A percentile compares a stretch with the other conserved stretches of the same genome.
Evolutionary conservation across 2,329 filamentous ascomycete species (phyloP).

Genomic region (Coniosporium tulheliwenetii): DNA sequence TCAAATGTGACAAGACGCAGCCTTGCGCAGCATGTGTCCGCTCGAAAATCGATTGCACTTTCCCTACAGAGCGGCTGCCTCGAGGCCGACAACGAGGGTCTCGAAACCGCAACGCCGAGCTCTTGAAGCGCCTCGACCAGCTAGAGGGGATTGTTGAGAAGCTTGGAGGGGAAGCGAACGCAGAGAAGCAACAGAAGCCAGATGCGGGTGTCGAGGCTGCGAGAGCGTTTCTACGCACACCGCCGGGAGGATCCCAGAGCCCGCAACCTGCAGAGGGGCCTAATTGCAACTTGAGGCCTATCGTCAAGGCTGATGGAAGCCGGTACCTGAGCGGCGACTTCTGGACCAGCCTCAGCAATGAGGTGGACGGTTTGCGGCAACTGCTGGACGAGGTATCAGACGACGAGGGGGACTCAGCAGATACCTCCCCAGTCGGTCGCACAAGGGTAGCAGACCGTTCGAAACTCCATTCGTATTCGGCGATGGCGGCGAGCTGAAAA

Average conservation of each 20-base stretch:
- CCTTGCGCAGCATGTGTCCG: not conserved
- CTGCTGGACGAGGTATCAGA: conserved; percentile 12
- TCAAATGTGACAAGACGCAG: not conserved
- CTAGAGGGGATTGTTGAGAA: not conserved
- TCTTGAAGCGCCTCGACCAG: not conserved
- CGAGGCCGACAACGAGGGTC: not conserved
- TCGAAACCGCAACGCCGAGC: not conserved
- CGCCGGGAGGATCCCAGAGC: not conserved
- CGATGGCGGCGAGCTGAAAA: conserved; percentile 8
- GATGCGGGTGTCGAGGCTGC: not conserved
- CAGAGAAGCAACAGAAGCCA: not conserved
- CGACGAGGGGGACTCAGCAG: conserved; percentile 7
- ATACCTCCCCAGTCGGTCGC: conserved; percentile 1
- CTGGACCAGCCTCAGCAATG: conserved; percentile 14
- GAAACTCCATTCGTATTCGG: conserved; percentile 15
- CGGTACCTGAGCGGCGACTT: conserved; percentile 15
- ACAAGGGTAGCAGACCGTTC: conserved; percentile 12
- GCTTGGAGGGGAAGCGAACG: not conserved
- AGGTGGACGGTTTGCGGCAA: conserved; percentile 15
- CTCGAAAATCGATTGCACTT: not conserved
- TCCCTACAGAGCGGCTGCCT: not conserved
- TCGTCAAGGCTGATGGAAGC: not conserved
- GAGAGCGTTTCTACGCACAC: not conserved
- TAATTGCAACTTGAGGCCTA: not conserved
- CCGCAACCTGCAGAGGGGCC: not conserved